These are phyloP conservation scores for Aspergillus brasiliensis DNA, from an alignment of 2,329 filamentous ascomycete species.

Conservation along the genomic window DNA sequence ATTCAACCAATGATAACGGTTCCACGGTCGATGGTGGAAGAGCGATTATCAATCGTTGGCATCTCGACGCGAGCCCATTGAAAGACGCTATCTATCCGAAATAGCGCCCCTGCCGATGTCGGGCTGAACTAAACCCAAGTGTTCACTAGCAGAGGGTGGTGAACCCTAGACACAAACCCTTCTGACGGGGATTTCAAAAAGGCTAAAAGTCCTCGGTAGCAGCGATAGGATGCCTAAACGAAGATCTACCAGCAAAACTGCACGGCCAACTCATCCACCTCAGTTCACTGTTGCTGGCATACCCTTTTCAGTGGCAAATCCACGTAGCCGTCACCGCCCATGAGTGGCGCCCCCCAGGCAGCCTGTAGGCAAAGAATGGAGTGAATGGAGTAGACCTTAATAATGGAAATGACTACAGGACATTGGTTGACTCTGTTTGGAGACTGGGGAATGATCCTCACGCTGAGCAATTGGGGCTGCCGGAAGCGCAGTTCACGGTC, in stretches of 20 bases:
- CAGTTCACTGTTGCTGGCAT: not conserved
- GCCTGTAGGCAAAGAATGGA: not conserved
- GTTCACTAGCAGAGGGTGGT: not conserved
- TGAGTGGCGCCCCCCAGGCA: not conserved
- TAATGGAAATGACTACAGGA: conserved; percentile 17
- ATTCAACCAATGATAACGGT: conserved; percentile 6
- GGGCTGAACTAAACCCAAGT: conserved; percentile 2
- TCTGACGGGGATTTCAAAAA: not conserved
- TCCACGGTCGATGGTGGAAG: not conserved
- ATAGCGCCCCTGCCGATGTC: conserved; percentile 18
- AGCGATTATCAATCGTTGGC: conserved; percentile 21
- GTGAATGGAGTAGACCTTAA: conserved; percentile 5
- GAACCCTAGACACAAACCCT: conserved; percentile 5
- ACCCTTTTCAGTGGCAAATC: conserved; percentile 1
- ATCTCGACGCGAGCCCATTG: not conserved
- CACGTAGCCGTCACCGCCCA: not conserved
- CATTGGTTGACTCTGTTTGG: conserved; percentile 11
- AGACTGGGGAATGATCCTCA: conserved; percentile 18
- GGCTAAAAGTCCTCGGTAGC: not conserved
- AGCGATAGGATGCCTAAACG: conserved; percentile 9
- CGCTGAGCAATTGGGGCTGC: conserved; percentile 20
- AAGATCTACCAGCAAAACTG: conserved; percentile 1
- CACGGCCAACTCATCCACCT: not conserved
- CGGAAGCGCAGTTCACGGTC: conserved; percentile 19
- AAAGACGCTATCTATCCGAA: conserved; percentile 1